Conservation (phyloP, 495 filamentous ascomycete genomes). For the Alectoria sarmentosa region DNA sequence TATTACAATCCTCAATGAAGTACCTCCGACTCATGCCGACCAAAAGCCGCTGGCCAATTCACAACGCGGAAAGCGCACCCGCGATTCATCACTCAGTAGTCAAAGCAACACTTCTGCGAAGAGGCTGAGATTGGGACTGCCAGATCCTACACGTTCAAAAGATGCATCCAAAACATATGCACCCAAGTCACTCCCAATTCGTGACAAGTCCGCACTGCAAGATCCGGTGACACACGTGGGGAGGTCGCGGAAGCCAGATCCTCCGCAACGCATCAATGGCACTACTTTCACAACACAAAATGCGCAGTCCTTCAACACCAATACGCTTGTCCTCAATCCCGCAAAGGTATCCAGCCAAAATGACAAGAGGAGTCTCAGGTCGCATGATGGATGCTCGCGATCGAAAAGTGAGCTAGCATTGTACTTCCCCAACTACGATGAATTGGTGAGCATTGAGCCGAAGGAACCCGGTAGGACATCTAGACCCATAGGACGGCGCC, state of each 20-base stretch:
- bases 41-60: constrained; percentile 19
- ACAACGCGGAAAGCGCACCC: constrained; percentile 23
- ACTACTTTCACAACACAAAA: constrained; percentile 3
- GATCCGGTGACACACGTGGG: constrained; percentile 19
- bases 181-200: constrained; percentile 17
- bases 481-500: neutral
- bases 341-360: constrained; percentile 10
- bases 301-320: constrained; percentile 7
- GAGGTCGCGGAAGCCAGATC: constrained; percentile 19
- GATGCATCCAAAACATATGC: neutral
- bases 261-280: constrained; percentile 14
- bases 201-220: constrained; percentile 15
- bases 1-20: constrained; percentile 19
- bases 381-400: constrained; percentile 45
- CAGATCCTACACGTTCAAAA: constrained; percentile 9
- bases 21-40: constrained; percentile 24
- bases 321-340: constrained; percentile 6
- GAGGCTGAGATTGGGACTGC: constrained; percentile 16
- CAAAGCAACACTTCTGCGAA: constrained; percentile 19
- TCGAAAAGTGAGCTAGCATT: constrained; percentile 81
- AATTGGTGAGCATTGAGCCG: constrained; percentile 74
- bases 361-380: constrained; percentile 44
- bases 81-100: constrained; percentile 13
- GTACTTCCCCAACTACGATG: constrained; percentile 88
- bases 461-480: constrained; percentile 61